Evolutionary conservation across 208 protist genomes (phyloP).

Genomic region (Endotrypanum monterogeii): DNA sequence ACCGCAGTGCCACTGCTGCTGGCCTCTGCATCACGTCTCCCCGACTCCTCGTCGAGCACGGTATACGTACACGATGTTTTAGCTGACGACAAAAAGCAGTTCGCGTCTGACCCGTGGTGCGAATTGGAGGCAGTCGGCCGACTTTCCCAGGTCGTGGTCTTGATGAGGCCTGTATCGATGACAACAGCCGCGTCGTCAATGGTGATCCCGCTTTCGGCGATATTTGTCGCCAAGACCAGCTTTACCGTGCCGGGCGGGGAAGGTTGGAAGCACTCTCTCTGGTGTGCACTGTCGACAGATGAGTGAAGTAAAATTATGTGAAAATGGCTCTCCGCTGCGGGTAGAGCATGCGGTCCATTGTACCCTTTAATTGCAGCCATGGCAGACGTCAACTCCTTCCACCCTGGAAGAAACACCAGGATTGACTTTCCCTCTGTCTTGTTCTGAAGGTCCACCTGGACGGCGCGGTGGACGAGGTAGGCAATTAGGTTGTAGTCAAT

Average conservation of each 20-base stretch:
- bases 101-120: neutral
- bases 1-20: neutral
- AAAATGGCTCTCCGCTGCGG: slow-evolving; percentile 17
- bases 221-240: slow-evolving; percentile 97
- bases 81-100: neutral
- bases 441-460: slow-evolving; percentile 47
- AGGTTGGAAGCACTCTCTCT: slow-evolving; percentile 91
- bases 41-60: neutral
- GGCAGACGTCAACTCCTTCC: slow-evolving; percentile 95
- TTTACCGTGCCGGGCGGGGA: slow-evolving; percentile 83
- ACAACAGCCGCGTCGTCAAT: slow-evolving; percentile 96
- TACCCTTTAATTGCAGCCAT: slow-evolving; percentile 64
- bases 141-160: slow-evolving; percentile 80
- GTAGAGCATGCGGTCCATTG: slow-evolving; percentile 5
- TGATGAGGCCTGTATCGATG: slow-evolving; percentile 95
- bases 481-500: slow-evolving; percentile 85
- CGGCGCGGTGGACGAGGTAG: slow-evolving; percentile 58
- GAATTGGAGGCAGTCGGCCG: neutral
- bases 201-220: slow-evolving; percentile 97
- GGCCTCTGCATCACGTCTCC: neutral
- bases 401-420: slow-evolving; percentile 99
- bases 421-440: slow-evolving; percentile 90
- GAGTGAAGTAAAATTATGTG: slow-evolving; percentile 92
- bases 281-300: slow-evolving; percentile 73
- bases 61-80: slow-evolving; percentile 3